A percentile compares a stretch with the other conserved stretches of the same genome.
Evolutionary conservation across 1,284 basidiomycete genomes (phyloP).

Genomic region (Malassezia sympodialis): DNA sequence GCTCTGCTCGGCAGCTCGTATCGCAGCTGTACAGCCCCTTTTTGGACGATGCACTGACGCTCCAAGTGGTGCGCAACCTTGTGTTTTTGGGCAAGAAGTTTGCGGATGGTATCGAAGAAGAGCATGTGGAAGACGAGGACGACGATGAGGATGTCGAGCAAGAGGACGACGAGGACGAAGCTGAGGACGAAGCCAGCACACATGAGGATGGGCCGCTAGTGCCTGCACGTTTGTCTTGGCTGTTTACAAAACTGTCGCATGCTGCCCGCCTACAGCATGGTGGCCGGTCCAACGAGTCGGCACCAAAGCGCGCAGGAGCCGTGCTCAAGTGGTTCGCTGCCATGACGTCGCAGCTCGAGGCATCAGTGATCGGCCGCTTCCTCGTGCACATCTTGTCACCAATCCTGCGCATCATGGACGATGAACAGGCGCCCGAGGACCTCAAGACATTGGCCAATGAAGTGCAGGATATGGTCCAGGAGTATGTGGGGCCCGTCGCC

Average conservation of each 20-base stretch:
- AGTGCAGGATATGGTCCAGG: conserved; percentile 75
- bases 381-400: conserved; percentile 75
- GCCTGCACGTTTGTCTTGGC: conserved; percentile 60
- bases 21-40: conserved; percentile 71
- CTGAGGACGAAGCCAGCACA: conserved; percentile 28
- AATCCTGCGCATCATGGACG: conserved; percentile 71
- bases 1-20: conserved; percentile 65
- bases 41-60: conserved; percentile 64
- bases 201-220: conserved; percentile 19
- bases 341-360: conserved; percentile 64
- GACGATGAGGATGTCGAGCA: conserved; percentile 15
- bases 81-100: conserved; percentile 69
- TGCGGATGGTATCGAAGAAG: conserved; percentile 16
- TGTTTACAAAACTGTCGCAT: conserved; percentile 87
- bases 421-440: conserved; percentile 55
- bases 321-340: conserved; percentile 68
- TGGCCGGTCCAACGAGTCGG: conserved; percentile 22
- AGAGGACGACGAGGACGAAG: conserved; percentile 16
- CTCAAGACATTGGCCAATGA: conserved; percentile 72
- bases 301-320: conserved; percentile 2
- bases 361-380: conserved; percentile 57
- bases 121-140: conserved; percentile 14
- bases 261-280: conserved; percentile 56
- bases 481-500: conserved; percentile 68
- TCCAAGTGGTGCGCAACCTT: conserved; percentile 87